Evolutionary conservation across 257 asterid genomes (phyloP), one percentile per base, ranked within the genome.

Genomic region (Parsonsia alboflavescens): DNA sequence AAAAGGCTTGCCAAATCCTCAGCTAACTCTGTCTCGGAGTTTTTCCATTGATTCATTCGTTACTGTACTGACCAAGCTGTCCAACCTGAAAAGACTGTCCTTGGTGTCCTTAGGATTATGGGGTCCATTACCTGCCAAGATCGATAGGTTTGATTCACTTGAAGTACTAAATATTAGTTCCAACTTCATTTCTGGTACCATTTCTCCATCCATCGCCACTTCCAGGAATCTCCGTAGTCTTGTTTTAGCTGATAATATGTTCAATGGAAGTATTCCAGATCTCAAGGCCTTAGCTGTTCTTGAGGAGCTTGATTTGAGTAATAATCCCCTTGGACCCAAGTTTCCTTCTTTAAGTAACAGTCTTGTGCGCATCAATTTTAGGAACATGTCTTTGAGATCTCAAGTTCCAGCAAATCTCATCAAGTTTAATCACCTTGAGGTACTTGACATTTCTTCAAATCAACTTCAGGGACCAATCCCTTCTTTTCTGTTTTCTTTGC

Each of bases 1-100:
- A 41, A 56, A 80, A 11, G 79, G 75, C 58, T 79, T 84, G 68
- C 78, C 84, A 0, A 72, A 71, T 68, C 74, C 90, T 49, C 76
- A 64, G 48, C 84, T 72, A 45, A 84, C 92, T 33, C 86, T 93
- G 16, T 91, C 98, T 7, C 68, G 49, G 1, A 76, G 70, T 63
- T 94, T 94, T 82, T 88, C 95, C 15, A 71, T 82, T 10, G 98
- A 92, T 24, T 94, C 97, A 46, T 94, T 94, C 85, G 87, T 94
- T 85, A 91, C 97, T 66, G 90, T 89, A 28, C 36, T 94, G 12
- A 94, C 98, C 9, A 91, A 94, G 81, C 96, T 94, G 50, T 80
- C 93, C 21, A 74, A 53, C 50, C 75, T 95, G 62, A 83, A 85
- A 76, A 91, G 81, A 78, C 75, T 95, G 54, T 85, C 98, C 4